phyloP scores from a whole-genome alignment of 129 eudicot genomes.

The Pulicaria dysenterica region DNA sequence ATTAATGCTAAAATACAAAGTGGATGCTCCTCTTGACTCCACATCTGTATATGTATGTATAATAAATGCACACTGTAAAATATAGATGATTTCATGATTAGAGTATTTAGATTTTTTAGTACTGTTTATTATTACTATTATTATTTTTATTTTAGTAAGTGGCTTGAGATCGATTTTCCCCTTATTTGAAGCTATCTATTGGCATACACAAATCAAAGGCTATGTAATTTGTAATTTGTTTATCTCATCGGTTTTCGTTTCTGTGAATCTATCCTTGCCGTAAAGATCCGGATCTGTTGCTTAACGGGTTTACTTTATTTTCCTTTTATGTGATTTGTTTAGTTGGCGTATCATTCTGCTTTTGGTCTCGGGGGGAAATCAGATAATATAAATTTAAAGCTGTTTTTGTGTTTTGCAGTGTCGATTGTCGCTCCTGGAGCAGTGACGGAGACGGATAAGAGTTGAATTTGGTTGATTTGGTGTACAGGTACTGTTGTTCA shows the following conservation, averaged over 20 bases:
- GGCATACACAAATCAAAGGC: slow-evolving; percentile 18
- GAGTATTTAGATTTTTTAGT: slow-evolving; percentile 31
- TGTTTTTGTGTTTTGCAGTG: slow-evolving; percentile 33
- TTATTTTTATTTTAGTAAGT: not conserved
- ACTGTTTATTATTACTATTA: too few species aligned
- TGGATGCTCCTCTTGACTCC: slow-evolving; percentile 24
- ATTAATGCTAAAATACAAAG: slow-evolving; percentile 15
- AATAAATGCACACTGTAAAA: slow-evolving; percentile 28
- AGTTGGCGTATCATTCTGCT: slow-evolving; percentile 17
- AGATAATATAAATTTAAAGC: not conserved
- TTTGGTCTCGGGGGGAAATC: slow-evolving; percentile 7
- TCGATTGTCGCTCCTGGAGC: slow-evolving; percentile 14
- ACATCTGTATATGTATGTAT: slow-evolving; percentile 20
- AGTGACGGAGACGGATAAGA: slow-evolving; percentile 12
- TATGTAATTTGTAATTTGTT: slow-evolving; percentile 19
- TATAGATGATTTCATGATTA: not conserved
- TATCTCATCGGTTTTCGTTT: slow-evolving; percentile 8
- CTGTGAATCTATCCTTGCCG: slow-evolving; percentile 22
- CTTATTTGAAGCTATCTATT: slow-evolving; percentile 3
- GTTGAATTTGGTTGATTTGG: slow-evolving; percentile 18
- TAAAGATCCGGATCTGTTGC: slow-evolving; percentile 29
- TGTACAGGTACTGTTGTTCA: slow-evolving; percentile 27
- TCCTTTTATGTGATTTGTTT: not conserved
- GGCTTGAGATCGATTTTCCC: slow-evolving; percentile 13
- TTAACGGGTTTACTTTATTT: slow-evolving; percentile 1